phyloP scores from a whole-genome alignment of 202 grass and related monocot genomes.

The Panicum hallii region DNA sequence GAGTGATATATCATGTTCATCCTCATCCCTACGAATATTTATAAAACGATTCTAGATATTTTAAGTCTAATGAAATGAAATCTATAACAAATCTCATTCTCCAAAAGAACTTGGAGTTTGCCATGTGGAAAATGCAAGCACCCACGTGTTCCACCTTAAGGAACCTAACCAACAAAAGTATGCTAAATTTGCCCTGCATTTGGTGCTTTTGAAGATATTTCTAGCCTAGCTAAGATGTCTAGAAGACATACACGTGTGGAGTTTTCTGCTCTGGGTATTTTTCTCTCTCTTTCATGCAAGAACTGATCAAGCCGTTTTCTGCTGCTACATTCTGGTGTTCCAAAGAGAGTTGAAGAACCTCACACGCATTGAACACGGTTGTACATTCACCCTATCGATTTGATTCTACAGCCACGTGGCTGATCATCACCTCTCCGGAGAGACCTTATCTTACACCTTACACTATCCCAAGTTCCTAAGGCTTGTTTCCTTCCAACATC shows the following conservation, averaged over 20 bases:
- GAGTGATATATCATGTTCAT: too few relatives aligned
- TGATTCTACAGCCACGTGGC: neutral
- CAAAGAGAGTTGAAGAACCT: neutral
- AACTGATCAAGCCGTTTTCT: neutral
- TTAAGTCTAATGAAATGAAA: too few relatives aligned
- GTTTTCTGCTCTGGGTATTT: neutral
- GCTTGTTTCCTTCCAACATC: neutral
- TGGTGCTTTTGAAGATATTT: neutral
- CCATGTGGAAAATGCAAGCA: too few relatives aligned
- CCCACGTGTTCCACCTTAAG: too few relatives aligned
- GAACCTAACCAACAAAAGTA: too few relatives aligned
- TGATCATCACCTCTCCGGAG: neutral
- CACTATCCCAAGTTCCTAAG: slow-evolving; percentile 45
- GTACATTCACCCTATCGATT: neutral
- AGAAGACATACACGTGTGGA: neutral
- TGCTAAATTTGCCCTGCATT: neutral
- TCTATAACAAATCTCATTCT: too few relatives aligned
- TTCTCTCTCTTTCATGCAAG: neutral
- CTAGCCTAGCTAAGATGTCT: neutral
- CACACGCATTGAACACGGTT: neutral
- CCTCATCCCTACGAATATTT: too few relatives aligned
- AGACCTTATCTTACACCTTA: slow-evolving; percentile 19
- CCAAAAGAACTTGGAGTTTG: too few relatives aligned
- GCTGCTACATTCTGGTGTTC: neutral
- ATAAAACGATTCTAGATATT: too few relatives aligned